Percentiles rank a stretch among this genome's conserved stretches.
These are phyloP conservation scores for Rhinocladiella similis DNA, from an alignment of 2,329 filamentous ascomycete species.

Conservation along the genomic window DNA sequence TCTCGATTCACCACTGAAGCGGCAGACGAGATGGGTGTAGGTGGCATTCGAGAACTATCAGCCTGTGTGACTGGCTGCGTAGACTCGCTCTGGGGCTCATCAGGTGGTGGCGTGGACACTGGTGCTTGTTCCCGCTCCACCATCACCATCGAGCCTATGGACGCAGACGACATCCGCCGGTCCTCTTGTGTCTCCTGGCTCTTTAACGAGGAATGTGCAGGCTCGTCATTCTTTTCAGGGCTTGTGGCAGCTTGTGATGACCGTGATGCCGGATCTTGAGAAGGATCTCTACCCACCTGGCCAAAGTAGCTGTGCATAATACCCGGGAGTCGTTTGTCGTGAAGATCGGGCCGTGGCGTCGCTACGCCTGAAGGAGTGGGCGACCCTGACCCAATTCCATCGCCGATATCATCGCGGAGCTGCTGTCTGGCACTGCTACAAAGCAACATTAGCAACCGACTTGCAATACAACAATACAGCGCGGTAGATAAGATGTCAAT, in stretches of 20 bases:
- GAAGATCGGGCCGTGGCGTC: conserved; percentile 88
- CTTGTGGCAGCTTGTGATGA: conserved; percentile 39
- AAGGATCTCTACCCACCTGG: conserved; percentile 94
- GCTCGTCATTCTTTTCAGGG: conserved; percentile 20
- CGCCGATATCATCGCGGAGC: conserved; percentile 42
- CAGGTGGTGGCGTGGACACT: conserved; percentile 32
- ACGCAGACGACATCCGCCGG: conserved; percentile 34
- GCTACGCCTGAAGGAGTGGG: conserved; percentile 88
- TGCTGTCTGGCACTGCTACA: conserved; percentile 32
- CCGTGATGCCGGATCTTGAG: conserved; percentile 49
- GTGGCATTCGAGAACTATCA: conserved; percentile 40
- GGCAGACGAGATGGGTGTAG: conserved; percentile 45
- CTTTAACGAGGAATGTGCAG: conserved; percentile 13
- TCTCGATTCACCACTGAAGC: conserved; percentile 47
- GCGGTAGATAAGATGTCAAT: conserved; percentile 9
- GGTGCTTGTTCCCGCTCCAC: conserved; percentile 40
- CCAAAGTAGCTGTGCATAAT: conserved; percentile 96
- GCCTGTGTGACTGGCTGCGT: conserved; percentile 33
- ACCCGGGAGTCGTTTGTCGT: conserved; percentile 91
- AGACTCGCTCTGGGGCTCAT: conserved; percentile 28
- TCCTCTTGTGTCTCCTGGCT: conserved; percentile 25
- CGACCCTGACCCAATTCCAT: conserved; percentile 65
- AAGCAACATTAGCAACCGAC: conserved; percentile 17
- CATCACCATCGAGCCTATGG: conserved; percentile 44
- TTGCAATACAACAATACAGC: background rate